A percentile compares a stretch with the other conserved stretches of the same genome.
Conservation (phyloP, 2,329 filamentous ascomycete genomes). For the Cadophora luteo-olivacea region DNA sequence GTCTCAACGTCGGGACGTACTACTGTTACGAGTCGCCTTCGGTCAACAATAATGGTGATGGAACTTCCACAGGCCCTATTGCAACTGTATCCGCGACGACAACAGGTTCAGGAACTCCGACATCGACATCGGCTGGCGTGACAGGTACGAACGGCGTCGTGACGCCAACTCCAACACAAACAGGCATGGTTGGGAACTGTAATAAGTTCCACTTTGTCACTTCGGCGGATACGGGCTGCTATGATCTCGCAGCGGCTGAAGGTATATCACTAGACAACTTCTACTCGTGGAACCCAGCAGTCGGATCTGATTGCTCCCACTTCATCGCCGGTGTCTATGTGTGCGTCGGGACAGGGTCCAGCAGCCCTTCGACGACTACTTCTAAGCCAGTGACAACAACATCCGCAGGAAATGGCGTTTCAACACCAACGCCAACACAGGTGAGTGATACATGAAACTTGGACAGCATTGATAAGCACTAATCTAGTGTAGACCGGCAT, state of each 20-base stretch:
- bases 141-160: neutral
- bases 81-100: neutral
- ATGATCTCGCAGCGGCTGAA: neutral
- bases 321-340: neutral
- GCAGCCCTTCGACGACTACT: neutral
- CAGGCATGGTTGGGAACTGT: neutral
- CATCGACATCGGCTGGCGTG: neutral
- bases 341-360: neutral
- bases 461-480: too few species aligned
- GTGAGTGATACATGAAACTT: too few species aligned
- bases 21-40: neutral
- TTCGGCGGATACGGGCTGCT: neutral
- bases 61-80: too few species aligned
- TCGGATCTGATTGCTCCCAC: neutral
- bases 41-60: too few species aligned
- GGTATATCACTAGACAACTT: neutral
- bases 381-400: neutral
- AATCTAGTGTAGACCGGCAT: neutral
- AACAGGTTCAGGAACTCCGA: neutral
- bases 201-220: conserved; percentile 1
- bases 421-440: neutral
- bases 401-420: neutral
- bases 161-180: neutral
- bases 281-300: neutral
- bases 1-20: neutral